A percentile compares a stretch with the other conserved stretches of the same genome.
Evolutionary conservation across 139 green algal species (phyloP).

Genomic region (Chlorella vulgaris): DNA sequence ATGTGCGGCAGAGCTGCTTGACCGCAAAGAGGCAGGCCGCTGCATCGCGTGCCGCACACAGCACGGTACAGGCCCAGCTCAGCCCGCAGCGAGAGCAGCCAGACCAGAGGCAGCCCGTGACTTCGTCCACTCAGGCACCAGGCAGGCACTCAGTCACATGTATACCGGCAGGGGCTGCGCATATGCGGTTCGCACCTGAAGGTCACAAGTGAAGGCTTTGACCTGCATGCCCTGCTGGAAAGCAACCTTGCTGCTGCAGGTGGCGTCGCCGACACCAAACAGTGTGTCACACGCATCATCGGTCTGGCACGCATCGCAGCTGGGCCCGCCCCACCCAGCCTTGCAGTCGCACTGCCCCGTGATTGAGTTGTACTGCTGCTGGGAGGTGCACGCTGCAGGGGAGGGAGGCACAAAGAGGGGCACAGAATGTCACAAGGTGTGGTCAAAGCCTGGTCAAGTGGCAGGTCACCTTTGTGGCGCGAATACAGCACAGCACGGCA

Average conservation of each 20-base stretch:
- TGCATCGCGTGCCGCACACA: no score
- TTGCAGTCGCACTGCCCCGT: conserved; percentile 35
- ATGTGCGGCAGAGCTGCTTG: no score
- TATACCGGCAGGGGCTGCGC: neutral
- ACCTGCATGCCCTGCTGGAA: conserved; percentile 47
- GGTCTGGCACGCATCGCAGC: conserved; percentile 50
- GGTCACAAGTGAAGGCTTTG: conserved; percentile 56
- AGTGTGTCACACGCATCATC: conserved; percentile 46
- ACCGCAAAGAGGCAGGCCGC: no score
- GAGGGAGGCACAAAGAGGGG: neutral
- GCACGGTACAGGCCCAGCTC: no score
- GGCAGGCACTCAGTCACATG: no score
- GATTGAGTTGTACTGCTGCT: conserved; percentile 29
- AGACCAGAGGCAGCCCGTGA: no score
- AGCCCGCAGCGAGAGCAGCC: no score
- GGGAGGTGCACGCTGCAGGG: conserved; percentile 30
- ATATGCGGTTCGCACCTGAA: neutral
- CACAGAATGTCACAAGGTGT: neutral
- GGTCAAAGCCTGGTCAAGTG: no score
- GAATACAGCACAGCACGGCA: no score
- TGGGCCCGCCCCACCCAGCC: conserved; percentile 43
- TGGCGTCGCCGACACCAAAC: conserved; percentile 18
- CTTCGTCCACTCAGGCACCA: no score
- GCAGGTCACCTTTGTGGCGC: no score
- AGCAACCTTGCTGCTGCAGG: conserved; percentile 41